phyloP scores from a whole-genome alignment of 2,329 filamentous ascomycete species.

The Fusarium sp. region DNA sequence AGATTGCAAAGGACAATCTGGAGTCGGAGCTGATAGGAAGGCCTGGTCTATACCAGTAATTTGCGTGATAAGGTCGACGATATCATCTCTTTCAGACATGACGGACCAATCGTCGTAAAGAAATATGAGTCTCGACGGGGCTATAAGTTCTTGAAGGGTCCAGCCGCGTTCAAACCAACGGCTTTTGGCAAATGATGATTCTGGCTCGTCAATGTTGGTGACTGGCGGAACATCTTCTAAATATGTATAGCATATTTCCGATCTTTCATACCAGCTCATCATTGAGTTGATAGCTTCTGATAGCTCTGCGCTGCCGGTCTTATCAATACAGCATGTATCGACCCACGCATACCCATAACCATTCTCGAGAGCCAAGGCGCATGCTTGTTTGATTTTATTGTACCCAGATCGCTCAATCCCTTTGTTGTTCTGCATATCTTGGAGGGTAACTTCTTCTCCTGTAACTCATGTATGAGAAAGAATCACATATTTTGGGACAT shows the following conservation, averaged over 20 bases:
- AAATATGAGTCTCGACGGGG: neutral
- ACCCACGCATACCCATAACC: neutral
- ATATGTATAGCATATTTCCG: neutral
- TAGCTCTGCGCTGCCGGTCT: neutral
- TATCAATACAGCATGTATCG: neutral
- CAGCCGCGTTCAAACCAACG: neutral
- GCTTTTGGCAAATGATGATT: neutral
- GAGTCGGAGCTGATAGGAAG: accelerated
- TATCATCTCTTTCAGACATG: accelerated
- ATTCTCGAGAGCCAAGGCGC: neutral
- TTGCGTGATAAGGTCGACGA: accelerated
- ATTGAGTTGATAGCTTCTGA: neutral
- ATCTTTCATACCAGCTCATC: neutral
- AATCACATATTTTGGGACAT: neutral
- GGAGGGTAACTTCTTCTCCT: accelerated
- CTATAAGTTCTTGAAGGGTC: neutral
- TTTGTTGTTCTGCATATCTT: neutral
- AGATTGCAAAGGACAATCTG: neutral
- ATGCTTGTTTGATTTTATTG: neutral
- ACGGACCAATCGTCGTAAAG: neutral
- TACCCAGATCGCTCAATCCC: neutral
- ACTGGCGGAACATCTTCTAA: neutral
- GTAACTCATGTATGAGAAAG: neutral
- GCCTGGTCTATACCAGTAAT: neutral
- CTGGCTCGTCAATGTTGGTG: neutral